phyloP scores from a whole-genome alignment of 257 asterid genomes.

The Phtheirospermum japonicum region DNA sequence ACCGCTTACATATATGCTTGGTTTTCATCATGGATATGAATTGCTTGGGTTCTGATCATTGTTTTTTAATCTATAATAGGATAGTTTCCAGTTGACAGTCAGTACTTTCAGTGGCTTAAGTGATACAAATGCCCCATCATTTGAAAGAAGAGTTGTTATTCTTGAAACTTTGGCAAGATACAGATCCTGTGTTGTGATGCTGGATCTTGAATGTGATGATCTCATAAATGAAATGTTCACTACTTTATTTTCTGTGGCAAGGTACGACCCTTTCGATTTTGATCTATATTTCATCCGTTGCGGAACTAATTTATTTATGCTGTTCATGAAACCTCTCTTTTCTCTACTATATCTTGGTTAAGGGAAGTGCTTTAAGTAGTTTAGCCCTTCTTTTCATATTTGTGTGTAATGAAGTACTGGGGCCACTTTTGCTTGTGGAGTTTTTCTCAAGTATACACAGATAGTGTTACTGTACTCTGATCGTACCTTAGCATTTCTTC shows the following conservation, averaged over 20 bases:
- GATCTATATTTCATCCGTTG: conserved; percentile 20
- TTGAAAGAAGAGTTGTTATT: conserved; percentile 89
- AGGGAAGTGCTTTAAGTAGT: conserved; percentile 6
- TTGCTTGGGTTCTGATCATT: conserved; percentile 27
- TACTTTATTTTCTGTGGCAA: conserved; percentile 72
- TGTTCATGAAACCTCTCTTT: conserved; percentile 15
- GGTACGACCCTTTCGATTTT: conserved; percentile 41
- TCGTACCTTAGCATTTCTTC: not conserved
- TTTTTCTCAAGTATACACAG: not conserved
- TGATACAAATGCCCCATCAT: conserved; percentile 67
- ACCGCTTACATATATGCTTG: conserved; percentile 22
- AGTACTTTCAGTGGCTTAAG: conserved; percentile 89
- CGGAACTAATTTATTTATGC: conserved; percentile 15
- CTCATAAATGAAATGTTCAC: conserved; percentile 84
- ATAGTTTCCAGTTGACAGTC: conserved; percentile 78
- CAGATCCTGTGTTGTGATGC: conserved; percentile 94
- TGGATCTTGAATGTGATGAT: conserved; percentile 97
- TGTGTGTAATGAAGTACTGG: not conserved
- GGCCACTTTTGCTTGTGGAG: not conserved
- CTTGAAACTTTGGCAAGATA: conserved; percentile 94
- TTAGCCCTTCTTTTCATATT: not conserved
- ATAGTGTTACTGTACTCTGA: not conserved
- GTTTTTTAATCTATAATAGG: conserved; percentile 54
- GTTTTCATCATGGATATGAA: conserved; percentile 6
- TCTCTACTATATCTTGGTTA: conserved; percentile 9